Base-by-base conservation (phyloP, 192 early-diverging fungal species). In the Geranomyces michiganensis region DNA sequence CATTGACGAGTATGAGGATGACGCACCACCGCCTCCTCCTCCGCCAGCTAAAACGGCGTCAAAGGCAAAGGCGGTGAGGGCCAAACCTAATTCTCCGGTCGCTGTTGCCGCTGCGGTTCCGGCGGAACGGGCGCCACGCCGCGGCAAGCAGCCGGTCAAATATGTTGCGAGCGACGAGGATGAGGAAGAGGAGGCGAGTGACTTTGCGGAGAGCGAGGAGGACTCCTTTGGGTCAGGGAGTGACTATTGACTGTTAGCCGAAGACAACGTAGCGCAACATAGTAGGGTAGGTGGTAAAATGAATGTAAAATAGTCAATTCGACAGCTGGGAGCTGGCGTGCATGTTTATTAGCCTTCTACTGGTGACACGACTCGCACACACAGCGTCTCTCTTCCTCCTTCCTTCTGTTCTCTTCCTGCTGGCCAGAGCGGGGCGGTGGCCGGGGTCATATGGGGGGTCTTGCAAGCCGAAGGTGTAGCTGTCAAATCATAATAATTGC, bases 101-200 rank as follows among this genome's bases (percentile, higher is more conserved):
- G 66, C 51, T 33, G 6, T 17, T 33, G 47, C 66, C 0, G 0
- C 13, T 24, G 12, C 45, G 21, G 49, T 4, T 36, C 30, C 49
- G 2, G 21, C 56, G 12, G 44, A 6, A 17, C 56, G 68, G 7
- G 17, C 56, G 21, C 0, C 70, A 12, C 45, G 43, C 0, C 60
- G 70, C 13, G 70, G 70, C 47, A 61, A 32, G 32, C 43, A 62
- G 47, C 70, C 70, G 21, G 61, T 71, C 0, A 71, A 71, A 31
- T 71, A 71, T 49, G 21, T 71, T 32, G 60, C 49, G 15, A 4
- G 24, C 30, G 68, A 19, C 33, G 63, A 61, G 29, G 70, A 71
- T 9, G 70, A 45, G 24, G 70, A 63, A 22, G 49, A 71, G 26
- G 70, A 71, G 4, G 30, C 6, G 17, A 60, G 68, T 60, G 68